Evolutionary conservation across 192 early-diverging fungal species (phyloP).

Genomic region (Coemansia sp.): DNA sequence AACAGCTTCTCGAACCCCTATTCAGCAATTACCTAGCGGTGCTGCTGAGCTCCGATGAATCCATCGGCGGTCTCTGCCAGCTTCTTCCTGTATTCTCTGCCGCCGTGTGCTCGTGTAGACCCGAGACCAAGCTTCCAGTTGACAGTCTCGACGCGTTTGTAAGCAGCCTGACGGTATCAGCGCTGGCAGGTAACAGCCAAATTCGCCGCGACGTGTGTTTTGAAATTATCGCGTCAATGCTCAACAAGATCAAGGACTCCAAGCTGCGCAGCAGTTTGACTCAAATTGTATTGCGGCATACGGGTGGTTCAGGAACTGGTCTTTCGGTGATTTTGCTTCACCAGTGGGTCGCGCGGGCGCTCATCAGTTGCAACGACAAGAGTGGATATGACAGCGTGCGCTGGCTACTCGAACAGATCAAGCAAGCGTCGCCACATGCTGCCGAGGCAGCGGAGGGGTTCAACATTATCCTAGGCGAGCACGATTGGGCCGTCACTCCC

Average conservation of each 20-base stretch:
- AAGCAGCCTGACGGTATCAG: constrained; percentile 42
- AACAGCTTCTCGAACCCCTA: constrained; percentile 17
- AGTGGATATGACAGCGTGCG: constrained; percentile 39
- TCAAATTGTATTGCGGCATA: constrained; percentile 19
- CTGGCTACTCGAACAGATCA: constrained; percentile 41
- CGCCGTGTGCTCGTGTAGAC: constrained; percentile 41
- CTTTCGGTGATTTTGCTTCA: constrained; percentile 21
- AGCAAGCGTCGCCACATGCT: constrained; percentile 10
- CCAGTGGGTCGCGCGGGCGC: constrained; percentile 51
- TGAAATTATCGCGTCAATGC: constrained; percentile 63
- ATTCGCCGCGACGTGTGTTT: constrained; percentile 60
- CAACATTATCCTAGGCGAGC: constrained; percentile 75
- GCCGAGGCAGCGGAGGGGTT: constrained; percentile 68
- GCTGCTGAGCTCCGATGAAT: neutral
- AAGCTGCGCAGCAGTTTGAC: constrained; percentile 37
- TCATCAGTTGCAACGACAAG: constrained; percentile 49
- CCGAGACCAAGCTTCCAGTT: constrained; percentile 60
- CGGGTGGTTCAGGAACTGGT: neutral
- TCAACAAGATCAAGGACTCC: constrained; percentile 68
- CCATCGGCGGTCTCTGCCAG: neutral
- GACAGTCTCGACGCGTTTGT: constrained; percentile 53
- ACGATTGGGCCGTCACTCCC: constrained; percentile 72
- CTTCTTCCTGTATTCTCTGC: constrained; percentile 47
- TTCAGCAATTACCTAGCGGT: constrained; percentile 26
- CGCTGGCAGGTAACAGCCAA: constrained; percentile 46